phyloP scores from a whole-genome alignment of 2,329 filamentous ascomycete species.

The Orbilia oligospora region DNA sequence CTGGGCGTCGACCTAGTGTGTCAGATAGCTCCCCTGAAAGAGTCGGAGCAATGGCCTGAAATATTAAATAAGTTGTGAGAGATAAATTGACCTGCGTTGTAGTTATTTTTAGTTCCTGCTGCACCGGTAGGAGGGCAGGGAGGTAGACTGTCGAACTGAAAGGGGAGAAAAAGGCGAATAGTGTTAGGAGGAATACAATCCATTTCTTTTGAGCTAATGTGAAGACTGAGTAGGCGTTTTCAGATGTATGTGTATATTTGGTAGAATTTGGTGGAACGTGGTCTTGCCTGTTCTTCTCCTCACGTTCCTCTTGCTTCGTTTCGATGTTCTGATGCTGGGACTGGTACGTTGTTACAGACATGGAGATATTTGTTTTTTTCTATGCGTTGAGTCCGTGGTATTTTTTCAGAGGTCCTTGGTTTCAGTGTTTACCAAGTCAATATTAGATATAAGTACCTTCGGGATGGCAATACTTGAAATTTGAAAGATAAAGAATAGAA shows the following conservation, averaged over 20 bases:
- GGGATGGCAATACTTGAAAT: background rate
- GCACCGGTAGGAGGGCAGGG: constrained; percentile 71
- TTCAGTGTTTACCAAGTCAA: background rate
- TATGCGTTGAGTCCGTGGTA: constrained; percentile 49
- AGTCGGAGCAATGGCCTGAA: constrained; percentile 75
- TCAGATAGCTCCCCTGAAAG: constrained; percentile 76
- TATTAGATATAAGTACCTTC: background rate
- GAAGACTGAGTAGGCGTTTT: constrained; percentile 39
- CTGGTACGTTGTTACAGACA: background rate
- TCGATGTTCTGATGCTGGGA: constrained; percentile 16
- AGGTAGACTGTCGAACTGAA: constrained; percentile 70
- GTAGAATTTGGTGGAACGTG: background rate
- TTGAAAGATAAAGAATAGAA: background rate
- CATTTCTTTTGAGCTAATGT: constrained; percentile 39
- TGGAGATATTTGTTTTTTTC: background rate
- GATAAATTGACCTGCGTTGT: constrained; percentile 69
- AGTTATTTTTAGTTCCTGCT: constrained; percentile 69
- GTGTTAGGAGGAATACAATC: constrained; percentile 45
- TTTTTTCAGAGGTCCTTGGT: constrained; percentile 8
- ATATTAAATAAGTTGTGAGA: constrained; percentile 73
- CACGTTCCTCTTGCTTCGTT: constrained; percentile 19
- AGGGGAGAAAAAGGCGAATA: constrained; percentile 58
- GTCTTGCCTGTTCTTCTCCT: constrained; percentile 8
- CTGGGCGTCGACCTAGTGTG: constrained; percentile 74
- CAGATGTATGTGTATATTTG: background rate